Evolutionary conservation across 768 basidiomycete species (phyloP).

Genomic region (Atractiella rhizophila): DNA sequence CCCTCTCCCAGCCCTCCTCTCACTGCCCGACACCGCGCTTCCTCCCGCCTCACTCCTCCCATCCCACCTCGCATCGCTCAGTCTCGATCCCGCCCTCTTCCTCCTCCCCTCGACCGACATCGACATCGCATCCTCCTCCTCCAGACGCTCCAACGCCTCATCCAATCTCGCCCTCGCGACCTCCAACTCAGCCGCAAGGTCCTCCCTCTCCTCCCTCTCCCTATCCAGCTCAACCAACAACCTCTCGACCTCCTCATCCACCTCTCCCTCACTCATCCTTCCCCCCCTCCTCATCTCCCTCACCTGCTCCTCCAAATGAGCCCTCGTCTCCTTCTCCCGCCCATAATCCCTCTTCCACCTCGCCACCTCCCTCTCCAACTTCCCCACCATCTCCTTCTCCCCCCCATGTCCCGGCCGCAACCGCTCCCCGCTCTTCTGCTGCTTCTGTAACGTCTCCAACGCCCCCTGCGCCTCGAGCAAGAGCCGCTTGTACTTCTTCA

Average conservation of each 20-base stretch:
- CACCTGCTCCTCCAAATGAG: conserved; percentile 12
- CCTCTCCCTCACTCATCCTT: conserved; percentile 5
- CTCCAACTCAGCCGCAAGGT: conserved; percentile 23
- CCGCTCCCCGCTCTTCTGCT: neutral
- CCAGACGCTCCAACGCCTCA: no score
- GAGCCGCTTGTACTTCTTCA: conserved; percentile 17
- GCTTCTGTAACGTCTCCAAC: conserved; percentile 8
- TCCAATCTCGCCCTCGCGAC: conserved; percentile 9
- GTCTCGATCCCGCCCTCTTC: neutral
- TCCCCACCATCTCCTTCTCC: neutral
- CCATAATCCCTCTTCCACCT: conserved; percentile 13
- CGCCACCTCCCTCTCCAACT: conserved; percentile 1
- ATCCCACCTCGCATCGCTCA: conserved; percentile 2
- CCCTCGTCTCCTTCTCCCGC: conserved; percentile 14
- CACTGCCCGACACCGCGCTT: neutral
- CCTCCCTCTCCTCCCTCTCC: conserved; percentile 35
- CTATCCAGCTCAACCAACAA: conserved; percentile 37
- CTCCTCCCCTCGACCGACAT: conserved; percentile 4
- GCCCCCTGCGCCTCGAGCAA: conserved; percentile 11
- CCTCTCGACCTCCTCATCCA: conserved; percentile 37
- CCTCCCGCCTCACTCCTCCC: conserved; percentile 8
- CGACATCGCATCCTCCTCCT: conserved; percentile 6
- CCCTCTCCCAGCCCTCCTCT: neutral
- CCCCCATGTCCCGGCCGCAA: neutral
- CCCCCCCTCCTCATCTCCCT: conserved; percentile 5